Evolutionary conservation across 768 basidiomycete species (phyloP).

Genomic region (Mycena olivaceomarginata): DNA sequence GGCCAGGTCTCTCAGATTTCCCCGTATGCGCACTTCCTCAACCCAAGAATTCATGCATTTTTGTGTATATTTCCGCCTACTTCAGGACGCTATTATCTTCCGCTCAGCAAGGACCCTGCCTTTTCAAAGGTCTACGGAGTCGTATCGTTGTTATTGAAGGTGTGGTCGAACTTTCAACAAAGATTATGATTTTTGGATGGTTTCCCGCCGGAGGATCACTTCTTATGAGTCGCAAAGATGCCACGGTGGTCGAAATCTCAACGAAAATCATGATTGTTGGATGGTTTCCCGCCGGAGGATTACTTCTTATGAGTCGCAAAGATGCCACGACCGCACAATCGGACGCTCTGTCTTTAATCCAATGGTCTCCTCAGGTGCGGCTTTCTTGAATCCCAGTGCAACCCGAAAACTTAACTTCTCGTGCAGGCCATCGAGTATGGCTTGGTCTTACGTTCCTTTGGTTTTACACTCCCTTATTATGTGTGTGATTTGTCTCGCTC

Average conservation of each 20-base stretch:
- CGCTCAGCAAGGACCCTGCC: too few relatives aligned
- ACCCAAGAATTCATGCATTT: neutral
- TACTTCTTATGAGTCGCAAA: neutral
- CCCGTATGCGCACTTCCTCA: neutral
- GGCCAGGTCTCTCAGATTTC: neutral
- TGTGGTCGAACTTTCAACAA: too few relatives aligned
- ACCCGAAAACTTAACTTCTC: neutral
- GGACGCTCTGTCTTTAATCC: neutral
- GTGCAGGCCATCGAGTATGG: neutral
- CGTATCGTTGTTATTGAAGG: too few relatives aligned
- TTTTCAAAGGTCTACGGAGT: too few relatives aligned
- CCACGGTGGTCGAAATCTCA: too few relatives aligned
- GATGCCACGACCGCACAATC: neutral
- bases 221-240: too few relatives aligned
- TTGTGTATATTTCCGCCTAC: too few relatives aligned
- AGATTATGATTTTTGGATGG: too few relatives aligned
- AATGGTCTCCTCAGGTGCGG: neutral
- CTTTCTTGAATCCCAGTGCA: neutral
- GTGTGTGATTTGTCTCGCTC: neutral
- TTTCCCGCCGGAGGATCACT: too few relatives aligned
- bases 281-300: neutral
- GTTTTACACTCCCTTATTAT: neutral
- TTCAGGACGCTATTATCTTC: too few relatives aligned
- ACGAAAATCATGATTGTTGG: too few relatives aligned
- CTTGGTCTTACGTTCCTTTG: neutral